Evolutionary conservation across 805 yeast species (phyloP).

Genomic region (Cyberlindnera mississippiensis): DNA sequence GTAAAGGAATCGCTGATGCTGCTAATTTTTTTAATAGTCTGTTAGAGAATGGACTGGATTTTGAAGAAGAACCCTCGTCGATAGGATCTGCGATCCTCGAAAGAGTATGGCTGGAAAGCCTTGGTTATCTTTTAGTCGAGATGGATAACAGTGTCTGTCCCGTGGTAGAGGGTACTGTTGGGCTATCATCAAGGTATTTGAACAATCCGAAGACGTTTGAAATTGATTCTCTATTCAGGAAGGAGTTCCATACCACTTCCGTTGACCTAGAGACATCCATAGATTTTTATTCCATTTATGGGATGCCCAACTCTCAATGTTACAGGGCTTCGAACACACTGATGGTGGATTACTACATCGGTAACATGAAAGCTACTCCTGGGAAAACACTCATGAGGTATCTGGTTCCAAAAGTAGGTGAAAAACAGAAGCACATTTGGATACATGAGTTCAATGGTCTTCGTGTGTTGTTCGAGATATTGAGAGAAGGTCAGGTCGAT

Average conservation of each 20-base stretch:
- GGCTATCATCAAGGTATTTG: slow-evolving; percentile 13
- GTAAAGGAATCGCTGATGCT: slow-evolving; percentile 5
- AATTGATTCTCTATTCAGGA: slow-evolving; percentile 18
- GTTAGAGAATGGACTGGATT: slow-evolving; percentile 1
- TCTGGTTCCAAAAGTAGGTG: neutral
- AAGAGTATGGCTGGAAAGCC: slow-evolving; percentile 1
- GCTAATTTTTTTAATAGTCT: slow-evolving; percentile 8
- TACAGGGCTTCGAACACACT: slow-evolving; percentile 12
- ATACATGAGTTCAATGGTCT: slow-evolving; percentile 34
- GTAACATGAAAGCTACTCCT: slow-evolving; percentile 4
- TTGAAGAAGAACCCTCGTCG: neutral
- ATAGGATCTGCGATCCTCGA: neutral
- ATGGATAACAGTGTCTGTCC: slow-evolving; percentile 1
- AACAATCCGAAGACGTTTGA: slow-evolving; percentile 7
- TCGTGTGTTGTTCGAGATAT: slow-evolving; percentile 40
- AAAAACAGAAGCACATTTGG: slow-evolving; percentile 11
- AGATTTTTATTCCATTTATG: slow-evolving; percentile 15
- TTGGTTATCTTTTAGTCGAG: slow-evolving; percentile 2
- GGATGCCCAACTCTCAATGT: slow-evolving; percentile 6
- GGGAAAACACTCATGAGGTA: slow-evolving; percentile 1
- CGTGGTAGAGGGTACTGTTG: neutral
- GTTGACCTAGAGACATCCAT: slow-evolving; percentile 11
- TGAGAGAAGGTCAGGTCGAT: slow-evolving; percentile 40
- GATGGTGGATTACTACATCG: slow-evolving; percentile 15
- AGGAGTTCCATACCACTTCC: slow-evolving; percentile 8